phyloP scores from a whole-genome alignment of 2,329 filamentous ascomycete species.

The Alternaria rosae region DNA sequence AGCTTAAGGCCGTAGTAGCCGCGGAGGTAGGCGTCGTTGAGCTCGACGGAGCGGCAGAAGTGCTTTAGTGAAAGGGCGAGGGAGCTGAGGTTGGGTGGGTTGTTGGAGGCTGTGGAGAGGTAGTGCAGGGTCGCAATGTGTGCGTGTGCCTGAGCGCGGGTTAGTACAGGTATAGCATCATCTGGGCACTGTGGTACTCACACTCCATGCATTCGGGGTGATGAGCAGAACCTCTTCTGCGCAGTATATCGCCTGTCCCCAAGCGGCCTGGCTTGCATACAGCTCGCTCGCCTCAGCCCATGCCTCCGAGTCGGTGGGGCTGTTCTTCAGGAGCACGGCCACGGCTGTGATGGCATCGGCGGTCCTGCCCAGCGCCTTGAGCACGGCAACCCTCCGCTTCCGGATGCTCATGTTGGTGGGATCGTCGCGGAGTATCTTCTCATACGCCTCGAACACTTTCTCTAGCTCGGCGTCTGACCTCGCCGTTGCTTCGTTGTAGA shows the following conservation, averaged over 20 bases:
- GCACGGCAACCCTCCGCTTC: conserved; percentile 82
- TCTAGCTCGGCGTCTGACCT: conserved; percentile 70
- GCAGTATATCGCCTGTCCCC: conserved; percentile 83
- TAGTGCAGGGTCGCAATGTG: conserved; percentile 84
- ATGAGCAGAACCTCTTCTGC: conserved; percentile 90
- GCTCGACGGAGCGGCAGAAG: conserved; percentile 88
- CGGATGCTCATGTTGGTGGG: conserved; percentile 82
- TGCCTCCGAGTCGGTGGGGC: conserved; percentile 88
- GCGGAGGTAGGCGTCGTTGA: conserved; percentile 90
- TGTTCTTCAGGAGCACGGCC: conserved; percentile 77
- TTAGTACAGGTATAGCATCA: neutral
- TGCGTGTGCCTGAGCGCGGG: conserved; percentile 74
- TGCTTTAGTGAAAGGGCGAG: conserved; percentile 79
- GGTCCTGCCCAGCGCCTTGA: conserved; percentile 74
- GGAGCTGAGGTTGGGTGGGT: conserved; percentile 44
- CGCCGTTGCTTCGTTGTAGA: conserved; percentile 85
- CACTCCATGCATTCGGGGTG: conserved; percentile 93
- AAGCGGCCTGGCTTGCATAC: conserved; percentile 80
- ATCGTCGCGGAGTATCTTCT: conserved; percentile 75
- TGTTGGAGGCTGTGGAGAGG: conserved; percentile 61
- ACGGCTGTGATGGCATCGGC: conserved; percentile 78
- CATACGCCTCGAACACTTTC: conserved; percentile 77
- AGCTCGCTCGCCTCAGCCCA: conserved; percentile 93
- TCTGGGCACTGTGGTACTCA: conserved; percentile 55
- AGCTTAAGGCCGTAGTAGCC: conserved; percentile 92